These are phyloP conservation scores for Colletotrichum sp. DNA, from an alignment of 2,329 filamentous ascomycete species.

Conservation along the genomic window DNA sequence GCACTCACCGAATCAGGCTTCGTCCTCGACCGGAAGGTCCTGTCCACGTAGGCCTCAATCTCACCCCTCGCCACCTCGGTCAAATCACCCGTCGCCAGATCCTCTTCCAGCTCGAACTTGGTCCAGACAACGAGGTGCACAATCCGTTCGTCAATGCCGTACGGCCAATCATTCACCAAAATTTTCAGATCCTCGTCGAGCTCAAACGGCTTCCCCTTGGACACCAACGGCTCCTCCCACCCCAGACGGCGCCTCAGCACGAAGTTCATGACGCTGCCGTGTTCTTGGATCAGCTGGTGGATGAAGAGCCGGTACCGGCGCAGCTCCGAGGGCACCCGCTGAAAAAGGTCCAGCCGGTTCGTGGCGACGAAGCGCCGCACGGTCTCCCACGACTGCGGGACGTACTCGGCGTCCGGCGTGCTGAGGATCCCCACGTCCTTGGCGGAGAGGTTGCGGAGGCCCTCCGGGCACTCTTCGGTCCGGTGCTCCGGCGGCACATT, in stretches of 20 bases:
- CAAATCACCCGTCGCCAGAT: conserved; percentile 68
- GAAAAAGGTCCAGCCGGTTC: conserved; percentile 79
- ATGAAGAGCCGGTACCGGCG: conserved; percentile 78
- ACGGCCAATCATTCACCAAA: conserved; percentile 92
- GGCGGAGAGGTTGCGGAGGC: conserved; percentile 63
- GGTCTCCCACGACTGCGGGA: conserved; percentile 69
- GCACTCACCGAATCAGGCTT: conserved; percentile 47
- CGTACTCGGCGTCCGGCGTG: conserved; percentile 72
- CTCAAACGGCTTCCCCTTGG: conserved; percentile 45
- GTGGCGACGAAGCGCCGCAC: conserved; percentile 65
- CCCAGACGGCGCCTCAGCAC: conserved; percentile 72
- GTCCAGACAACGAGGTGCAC: conserved; percentile 92
- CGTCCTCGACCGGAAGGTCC: conserved; percentile 65
- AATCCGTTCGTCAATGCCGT: conserved; percentile 79
- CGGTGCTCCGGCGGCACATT: conserved; percentile 72
- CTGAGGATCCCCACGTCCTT: conserved; percentile 76
- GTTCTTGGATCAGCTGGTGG: conserved; percentile 63
- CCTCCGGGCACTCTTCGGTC: conserved; percentile 73
- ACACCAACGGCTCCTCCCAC: conserved; percentile 56
- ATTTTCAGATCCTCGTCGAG: conserved; percentile 69
- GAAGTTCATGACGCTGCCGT: conserved; percentile 82
- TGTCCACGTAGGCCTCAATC: conserved; percentile 74
- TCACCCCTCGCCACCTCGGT: conserved; percentile 65
- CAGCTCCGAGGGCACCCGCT: conserved; percentile 77
- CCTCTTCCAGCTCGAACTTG: conserved; percentile 80